Evolutionary conservation across 169 alveolate species (phyloP).

Genomic region (Eimeria mitis): DNA sequence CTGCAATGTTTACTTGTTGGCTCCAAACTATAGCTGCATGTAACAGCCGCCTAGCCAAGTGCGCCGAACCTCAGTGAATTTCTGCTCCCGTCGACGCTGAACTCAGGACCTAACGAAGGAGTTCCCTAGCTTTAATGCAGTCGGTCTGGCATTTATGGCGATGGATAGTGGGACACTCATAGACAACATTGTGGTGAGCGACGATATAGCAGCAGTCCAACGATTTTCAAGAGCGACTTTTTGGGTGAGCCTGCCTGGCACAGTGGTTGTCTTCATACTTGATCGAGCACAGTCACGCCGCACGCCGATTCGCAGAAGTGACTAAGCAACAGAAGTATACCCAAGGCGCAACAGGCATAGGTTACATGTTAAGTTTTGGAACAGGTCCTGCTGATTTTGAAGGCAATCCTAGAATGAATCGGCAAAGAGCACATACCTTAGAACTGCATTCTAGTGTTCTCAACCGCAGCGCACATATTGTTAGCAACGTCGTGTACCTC

Average conservation of each 20-base stretch:
- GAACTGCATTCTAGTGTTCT: not conserved
- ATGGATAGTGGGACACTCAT: constrained; percentile 34
- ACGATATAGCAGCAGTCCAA: constrained; percentile 13
- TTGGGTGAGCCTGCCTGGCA: constrained; percentile 13
- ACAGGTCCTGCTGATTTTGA: not conserved
- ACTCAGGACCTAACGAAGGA: constrained; percentile 4
- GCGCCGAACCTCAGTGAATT: not conserved
- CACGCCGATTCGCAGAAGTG: not conserved
- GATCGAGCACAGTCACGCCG: not conserved
- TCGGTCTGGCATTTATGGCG: constrained; percentile 46
- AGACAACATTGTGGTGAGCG: constrained; percentile 35
- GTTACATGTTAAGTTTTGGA: not conserved
- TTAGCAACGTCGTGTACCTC: not conserved
- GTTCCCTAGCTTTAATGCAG: constrained; percentile 38
- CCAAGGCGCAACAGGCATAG: too few species aligned
- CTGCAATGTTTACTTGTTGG: not conserved
- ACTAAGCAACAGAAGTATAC: too few species aligned
- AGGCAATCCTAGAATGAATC: too few species aligned
- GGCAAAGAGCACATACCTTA: not conserved
- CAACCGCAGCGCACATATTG: not conserved
- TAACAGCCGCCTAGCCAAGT: not conserved
- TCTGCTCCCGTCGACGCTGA: not conserved
- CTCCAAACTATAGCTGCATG: not conserved
- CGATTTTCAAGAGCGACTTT: constrained; percentile 25
- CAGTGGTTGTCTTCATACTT: not conserved